Evolutionary conservation across 805 yeast species (phyloP), one percentile per base, ranked within the genome.

Genomic region (Tetrapisispora namnaoensis): DNA sequence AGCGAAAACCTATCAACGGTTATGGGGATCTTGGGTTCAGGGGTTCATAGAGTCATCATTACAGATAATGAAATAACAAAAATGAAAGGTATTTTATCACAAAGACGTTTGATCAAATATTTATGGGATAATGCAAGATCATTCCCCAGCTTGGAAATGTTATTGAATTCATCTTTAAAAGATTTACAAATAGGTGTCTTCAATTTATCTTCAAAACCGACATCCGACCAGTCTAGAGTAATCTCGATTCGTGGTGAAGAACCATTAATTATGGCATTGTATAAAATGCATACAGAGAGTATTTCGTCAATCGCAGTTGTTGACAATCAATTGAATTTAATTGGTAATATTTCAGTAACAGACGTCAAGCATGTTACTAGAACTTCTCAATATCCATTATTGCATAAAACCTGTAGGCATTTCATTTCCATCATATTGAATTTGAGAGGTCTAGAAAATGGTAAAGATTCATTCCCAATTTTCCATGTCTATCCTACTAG

Each of bases 401-500:
- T 91, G 50, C 83, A 83, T 60, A 83, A 85, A 63, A 75, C 93
- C 7, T 93, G 96, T 67, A 74, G 88, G 59, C 93, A 86, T 67
- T 91, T 91, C 63, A 80, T 91, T 50, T 80, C 95, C 14, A 83
- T 89, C 53, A 89, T 90, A 52, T 75, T 93, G 54, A 83, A 85
- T 54, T 82, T 83, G 48, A 82, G 96, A 62, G 99, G 99, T 20
- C 74, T 91, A 32, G 95, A 84, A 60, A 64, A 58, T 44, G 90
- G 89, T 62, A 89, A 90, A 67, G 99, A 91, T 70, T 88, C 95
- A 39, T 91, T 84, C 74, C 99, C 99, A 17, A 91, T 93, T 38
- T 91, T 91, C 75, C 95, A 91, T 65, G 96, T 91, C 24, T 83
- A 86, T 53, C 78, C 80, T 52, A 75, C 77, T 38, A 80, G 95